Base-by-base conservation (phyloP, 345 rosid genomes). In the Eucalyptus cladocalyx region DNA sequence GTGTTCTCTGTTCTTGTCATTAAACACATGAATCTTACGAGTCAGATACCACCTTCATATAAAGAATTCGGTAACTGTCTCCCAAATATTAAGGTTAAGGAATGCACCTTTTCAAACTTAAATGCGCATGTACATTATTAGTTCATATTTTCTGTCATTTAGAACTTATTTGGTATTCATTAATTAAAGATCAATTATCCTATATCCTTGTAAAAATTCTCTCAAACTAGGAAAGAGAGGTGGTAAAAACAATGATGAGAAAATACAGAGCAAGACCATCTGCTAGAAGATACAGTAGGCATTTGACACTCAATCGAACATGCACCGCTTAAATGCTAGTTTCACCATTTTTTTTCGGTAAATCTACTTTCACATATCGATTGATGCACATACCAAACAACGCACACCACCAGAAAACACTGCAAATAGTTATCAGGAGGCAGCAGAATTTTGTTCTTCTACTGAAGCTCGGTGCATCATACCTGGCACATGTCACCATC, bases 401-500 rank as follows among this genome's bases (percentile, higher is more conserved):
- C 30, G 28, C 47, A 60, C 37, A 24, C 43, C n/a, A 13, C 69
- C 58, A 24, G 85, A 76, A 76, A 14, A 40, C 47, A 40, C 42
- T 32, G 40, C 76, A 65, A 65, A n/a, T 37, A 76, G 30, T 76
- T 76, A 37, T 76, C 47, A 76, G 85, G 83, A 21, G 47, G 85
- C 47, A 76, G 85, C 47, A 76, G 17, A 76, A 30, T 40, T 76
- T 40, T 11, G 85, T 18, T 76, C 85, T 21, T 76, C 85, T 86
- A 72, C 26, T 69, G 62, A 89, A 45, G 28, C 50, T 56, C 26
- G 67, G 37, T 37, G 86, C 88, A 89, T 26, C 87, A 43, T 91
- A 98, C 99, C 96, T 97, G 99, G 91, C 97, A 96, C 72, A 87
- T 87, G 91, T 98, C 99, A 86, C 99, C 99, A 92, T 96, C 99